Base-by-base conservation (phyloP, 306 rosid genomes). In the Dryas octopetala region DNA sequence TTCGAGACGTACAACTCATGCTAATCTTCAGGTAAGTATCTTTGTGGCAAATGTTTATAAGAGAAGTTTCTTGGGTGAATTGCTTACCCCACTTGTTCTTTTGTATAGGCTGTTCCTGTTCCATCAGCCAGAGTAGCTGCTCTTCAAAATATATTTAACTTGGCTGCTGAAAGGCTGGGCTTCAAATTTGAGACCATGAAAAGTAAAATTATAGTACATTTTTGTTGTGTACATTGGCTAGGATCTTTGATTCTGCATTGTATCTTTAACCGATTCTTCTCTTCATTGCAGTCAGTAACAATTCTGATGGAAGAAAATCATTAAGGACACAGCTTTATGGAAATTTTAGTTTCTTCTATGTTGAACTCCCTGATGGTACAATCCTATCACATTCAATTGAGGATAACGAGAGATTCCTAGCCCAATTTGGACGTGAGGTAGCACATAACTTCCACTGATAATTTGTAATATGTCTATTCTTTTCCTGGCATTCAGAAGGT, bases 361-460 rank as follows among this genome's bases (percentile, higher is more conserved):
- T 70, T 77, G 96, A 95, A 81, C 80, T 89, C 64, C 92, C 97
- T 50, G 92, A 90, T 57, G 90, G 97, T 63, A 82, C 86, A 76
- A 64, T 85, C 64, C 74, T 95, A 16, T 85, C 89, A 50, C 97
- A 92, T 79, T 76, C 68, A 52, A 82, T 90, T 79, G 96, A 89
- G 66, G 93, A 89, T 74, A 88, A 79, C 19, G 97, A 86, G 83
- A 89, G 15, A 70, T 95, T 95, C 81, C 90, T 97, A 15, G 90
- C 86, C 14, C 99, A 95, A 67, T 95, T 95, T 89, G 99, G 99
- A 66, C 99, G 99, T 0, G 97, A 95, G 97, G 99, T 95, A 74
- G 87, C 77, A 16, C 75, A 41, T 38, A 46, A 19, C 11, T 11
- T 32, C 3, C 3, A n/a, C 23, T 13, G 23, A 32, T 71, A 54